Base-by-base conservation (phyloP, 805 yeast genomes). In the Kazachstania viticola region DNA sequence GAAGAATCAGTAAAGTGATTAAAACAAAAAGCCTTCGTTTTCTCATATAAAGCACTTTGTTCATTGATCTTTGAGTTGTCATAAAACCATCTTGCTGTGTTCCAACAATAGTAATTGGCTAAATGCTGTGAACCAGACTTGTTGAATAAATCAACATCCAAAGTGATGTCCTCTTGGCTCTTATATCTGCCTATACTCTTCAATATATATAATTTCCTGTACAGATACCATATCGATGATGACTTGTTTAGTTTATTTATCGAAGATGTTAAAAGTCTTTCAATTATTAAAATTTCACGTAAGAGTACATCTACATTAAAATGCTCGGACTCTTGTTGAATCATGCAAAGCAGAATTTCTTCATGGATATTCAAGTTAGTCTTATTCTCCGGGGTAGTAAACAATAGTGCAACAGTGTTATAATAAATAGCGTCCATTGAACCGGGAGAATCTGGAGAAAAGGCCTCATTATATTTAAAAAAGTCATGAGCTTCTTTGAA, bases 31-130 rank as follows among this genome's bases (percentile, higher is more conserved):
- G 25, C 9, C 18, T 44, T 38, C 1, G 53, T 33, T n/a, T 30
- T 33, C 8, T 28, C 14, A 11, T 40, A 11, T 11, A 19, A 29
- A n/a, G 49, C 25, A 2, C 12, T n/a, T 3, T n/a, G 14, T 29
- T 38, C 48, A 5, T 35, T 33, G 5, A 30, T 23, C 2, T 11
- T 9, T 3, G 31, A 19, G 7, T 46, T 33, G 34, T 56, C 59
- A 18, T 41, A 47, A 11, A 45, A 33, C 55, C 61, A 60, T 18
- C 54, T 44, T 8, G 50, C 29, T n/a, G 60, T 49, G 32, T 54
- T 51, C 65, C 67, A 62, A 5, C 64, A 52, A 33, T 62, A 62
- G 32, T 60, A 62, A 33, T 62, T 62, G 0, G 61, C 48, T 14
- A 45, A 39, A 36, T 62, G 67, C 4, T 45, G 31, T 8, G 37